phyloP scores from a whole-genome alignment of 768 basidiomycete species.

The Dentipellis sp. region DNA sequence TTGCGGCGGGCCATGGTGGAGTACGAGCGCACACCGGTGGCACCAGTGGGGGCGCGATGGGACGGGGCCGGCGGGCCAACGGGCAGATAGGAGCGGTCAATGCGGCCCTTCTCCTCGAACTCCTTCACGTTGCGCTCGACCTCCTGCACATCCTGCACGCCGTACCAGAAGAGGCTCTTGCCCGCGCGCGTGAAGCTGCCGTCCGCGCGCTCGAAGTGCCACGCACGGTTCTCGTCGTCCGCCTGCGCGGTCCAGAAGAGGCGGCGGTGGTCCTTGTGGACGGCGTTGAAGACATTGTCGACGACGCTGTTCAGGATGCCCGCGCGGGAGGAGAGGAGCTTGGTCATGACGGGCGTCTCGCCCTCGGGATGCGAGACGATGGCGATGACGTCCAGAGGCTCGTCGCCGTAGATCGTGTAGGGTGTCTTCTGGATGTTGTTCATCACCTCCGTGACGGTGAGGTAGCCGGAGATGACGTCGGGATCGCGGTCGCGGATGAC shows the following conservation, averaged over 20 bases:
- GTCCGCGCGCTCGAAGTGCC: slow-evolving; percentile 99
- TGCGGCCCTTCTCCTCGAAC: slow-evolving; percentile 64
- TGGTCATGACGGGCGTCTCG: slow-evolving; percentile 85
- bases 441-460: slow-evolving; percentile 84
- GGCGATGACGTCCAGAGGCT: slow-evolving; percentile 91
- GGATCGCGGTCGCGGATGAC: slow-evolving; percentile 95
- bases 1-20: slow-evolving; percentile 46
- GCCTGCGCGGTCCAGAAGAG: slow-evolving; percentile 98
- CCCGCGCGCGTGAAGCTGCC: slow-evolving; percentile 96
- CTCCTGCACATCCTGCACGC: slow-evolving; percentile 83
- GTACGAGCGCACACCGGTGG: slow-evolving; percentile 41
- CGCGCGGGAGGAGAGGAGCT: slow-evolving; percentile 79
- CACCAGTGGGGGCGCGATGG: slow-evolving; percentile 29
- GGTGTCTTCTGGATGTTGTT: slow-evolving; percentile 72
- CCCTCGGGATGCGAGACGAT: slow-evolving; percentile 88
- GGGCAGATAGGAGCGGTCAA: slow-evolving; percentile 85
- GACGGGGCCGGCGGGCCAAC: slow-evolving; percentile 67
- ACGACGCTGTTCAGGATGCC: slow-evolving; percentile 91
- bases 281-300: slow-evolving; percentile 95
- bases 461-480: slow-evolving; percentile 72
- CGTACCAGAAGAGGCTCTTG: slow-evolving; percentile 96
- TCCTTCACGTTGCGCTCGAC: slow-evolving; percentile 77
- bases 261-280: slow-evolving; percentile 88
- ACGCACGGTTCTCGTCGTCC: slow-evolving; percentile 93
- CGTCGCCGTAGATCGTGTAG: slow-evolving; percentile 96